Base-by-base conservation (phyloP, 805 yeast genomes). In the Grigorovia transvaalensis region DNA sequence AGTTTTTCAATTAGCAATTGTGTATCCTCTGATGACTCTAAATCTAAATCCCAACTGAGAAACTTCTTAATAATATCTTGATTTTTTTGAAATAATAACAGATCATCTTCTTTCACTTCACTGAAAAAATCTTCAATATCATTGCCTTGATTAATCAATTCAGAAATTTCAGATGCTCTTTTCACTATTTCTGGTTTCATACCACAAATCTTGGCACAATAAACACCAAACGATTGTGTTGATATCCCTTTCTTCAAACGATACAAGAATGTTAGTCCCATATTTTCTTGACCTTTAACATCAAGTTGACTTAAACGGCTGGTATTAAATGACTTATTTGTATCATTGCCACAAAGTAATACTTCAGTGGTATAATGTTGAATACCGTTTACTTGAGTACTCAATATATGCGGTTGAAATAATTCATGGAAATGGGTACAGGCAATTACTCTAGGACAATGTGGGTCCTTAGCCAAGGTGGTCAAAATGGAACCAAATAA, bases 341-440 rank as follows among this genome's bases (percentile, higher is more conserved):
- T 8, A 12, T 17, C 30, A 35, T 47, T 35, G 38, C 54, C 51
- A 11, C 66, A 54, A 8, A 33, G 38, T 12, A 65, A 20, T 3
- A 73, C 62, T 44, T 71, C 68, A 59, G 74, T 72, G 29, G 66
- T 67, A 57, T 64, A 67, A 53, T 68, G 71, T n/a, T 55, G 57
- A 1, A 71, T 57, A 1, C 62, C 63, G 0, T 54, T 49, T 11
- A 55, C 47, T 0, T 51, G n/a, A 9, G 51, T 50, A 0, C 63
- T 43, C 4, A 71, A 44, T 0, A 67, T 45, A 1, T 62, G 57
- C 0, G 59, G 53, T 13, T 60, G 56, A 45, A 74, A 72, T 6
- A 75, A 54, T 49, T 72, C 78, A 56, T 70, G 73, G 53, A 71
- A 73, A 61, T 76, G 79, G 0, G 79, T 74, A 7, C 75, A 69